Percentiles rank a stretch among this genome's conserved stretches.
Evolutionary conservation across 1,139 yeast genomes (phyloP).

Genomic region (Candida sojae): DNA sequence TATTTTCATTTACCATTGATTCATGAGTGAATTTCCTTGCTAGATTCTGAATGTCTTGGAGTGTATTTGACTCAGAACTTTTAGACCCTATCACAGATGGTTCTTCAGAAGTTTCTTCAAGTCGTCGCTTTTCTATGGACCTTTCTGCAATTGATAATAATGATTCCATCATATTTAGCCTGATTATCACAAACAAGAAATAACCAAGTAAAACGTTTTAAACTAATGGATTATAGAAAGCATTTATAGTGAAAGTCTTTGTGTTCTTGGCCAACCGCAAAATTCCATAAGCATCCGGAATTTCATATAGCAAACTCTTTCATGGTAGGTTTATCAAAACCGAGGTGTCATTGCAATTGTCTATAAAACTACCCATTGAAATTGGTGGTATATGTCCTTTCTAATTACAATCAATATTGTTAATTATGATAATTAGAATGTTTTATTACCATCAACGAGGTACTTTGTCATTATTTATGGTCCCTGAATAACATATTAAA

Average conservation of each 20-base stretch:
- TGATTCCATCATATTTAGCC: neutral
- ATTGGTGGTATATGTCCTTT: no score
- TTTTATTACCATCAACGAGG: no score
- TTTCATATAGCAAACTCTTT: neutral
- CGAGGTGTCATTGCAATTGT: no score
- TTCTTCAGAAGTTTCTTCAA: neutral
- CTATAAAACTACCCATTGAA: no score
- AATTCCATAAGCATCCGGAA: neutral
- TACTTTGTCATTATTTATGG: no score
- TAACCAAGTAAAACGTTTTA: no score
- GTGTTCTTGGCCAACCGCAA: neutral
- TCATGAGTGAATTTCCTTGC: conserved; percentile 32
- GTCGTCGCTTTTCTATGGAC: neutral
- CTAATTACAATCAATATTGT: no score
- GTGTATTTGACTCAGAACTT: conserved; percentile 1
- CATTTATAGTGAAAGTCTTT: neutral
- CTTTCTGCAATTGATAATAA: neutral
- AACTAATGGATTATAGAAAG: neutral
- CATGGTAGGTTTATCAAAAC: no score
- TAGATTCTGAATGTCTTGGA: conserved; percentile 25
- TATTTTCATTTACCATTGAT: conserved; percentile 21
- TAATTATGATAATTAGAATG: no score
- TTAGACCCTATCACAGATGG: neutral
- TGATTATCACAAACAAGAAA: no score
- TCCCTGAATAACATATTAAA: no score